These are phyloP conservation scores for Mucuna pruriens DNA, from an alignment of 306 rosid species.

Conservation along the genomic window DNA sequence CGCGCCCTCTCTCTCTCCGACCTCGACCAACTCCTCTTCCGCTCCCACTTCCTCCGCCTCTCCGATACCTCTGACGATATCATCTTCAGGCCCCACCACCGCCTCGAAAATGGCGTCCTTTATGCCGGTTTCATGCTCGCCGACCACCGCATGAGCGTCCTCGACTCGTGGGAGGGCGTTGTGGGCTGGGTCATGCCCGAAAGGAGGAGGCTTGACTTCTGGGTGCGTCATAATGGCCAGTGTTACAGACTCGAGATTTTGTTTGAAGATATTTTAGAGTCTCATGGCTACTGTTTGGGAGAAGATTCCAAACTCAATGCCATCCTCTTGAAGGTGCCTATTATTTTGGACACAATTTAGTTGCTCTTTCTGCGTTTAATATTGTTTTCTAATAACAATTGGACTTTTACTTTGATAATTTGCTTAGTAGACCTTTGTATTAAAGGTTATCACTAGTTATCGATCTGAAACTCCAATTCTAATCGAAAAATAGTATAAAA, in stretches of 20 bases:
- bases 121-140: conserved; percentile 58
- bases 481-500: no score
- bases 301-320: conserved; percentile 57
- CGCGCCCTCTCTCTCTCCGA: conserved; percentile 52
- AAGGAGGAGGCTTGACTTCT: conserved; percentile 67
- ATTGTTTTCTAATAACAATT: no score
- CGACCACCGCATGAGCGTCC: conserved; percentile 53
- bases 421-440: no score
- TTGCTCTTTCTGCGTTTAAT: no score
- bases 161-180: conserved; percentile 71
- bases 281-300: conserved; percentile 51
- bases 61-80: conserved; percentile 59
- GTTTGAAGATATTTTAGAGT: conserved; percentile 75
- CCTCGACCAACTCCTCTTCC: conserved; percentile 48
- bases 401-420: no score
- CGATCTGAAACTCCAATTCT: no score
- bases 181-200: conserved; percentile 77
- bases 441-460: no score
- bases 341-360: no score
- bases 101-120: conserved; percentile 51
- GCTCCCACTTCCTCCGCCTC: conserved; percentile 57
- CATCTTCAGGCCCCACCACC: conserved; percentile 54
- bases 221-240: conserved; percentile 48
- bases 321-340: conserved; percentile 59
- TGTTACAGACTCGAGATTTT: conserved; percentile 70